Percentiles rank a stretch among this genome's conserved stretches.
These are phyloP conservation scores for Hydnomerulius pinastri DNA, from an alignment of 768 basidiomycete species.

Conservation along the genomic window DNA sequence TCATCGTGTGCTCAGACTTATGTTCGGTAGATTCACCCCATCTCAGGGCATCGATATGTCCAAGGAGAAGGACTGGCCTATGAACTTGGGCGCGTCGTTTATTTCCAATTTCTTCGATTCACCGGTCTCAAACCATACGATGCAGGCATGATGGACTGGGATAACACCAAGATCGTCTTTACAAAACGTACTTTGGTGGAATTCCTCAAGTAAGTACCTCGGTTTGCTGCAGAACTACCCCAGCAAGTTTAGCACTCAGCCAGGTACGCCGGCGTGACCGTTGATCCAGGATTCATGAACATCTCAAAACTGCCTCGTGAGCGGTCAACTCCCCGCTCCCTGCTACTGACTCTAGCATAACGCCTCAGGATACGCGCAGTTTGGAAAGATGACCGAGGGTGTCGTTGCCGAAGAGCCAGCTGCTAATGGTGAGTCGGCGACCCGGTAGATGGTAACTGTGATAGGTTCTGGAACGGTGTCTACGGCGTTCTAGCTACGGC, in stretches of 20 bases:
- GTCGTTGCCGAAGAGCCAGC: slow-evolving; percentile 29
- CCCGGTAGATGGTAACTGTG: slow-evolving; percentile 14
- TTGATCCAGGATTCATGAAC: slow-evolving; percentile 74
- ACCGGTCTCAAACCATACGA: not conserved
- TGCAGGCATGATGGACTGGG: slow-evolving; percentile 81
- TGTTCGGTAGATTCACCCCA: slow-evolving; percentile 54
- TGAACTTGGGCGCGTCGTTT: slow-evolving; percentile 54
- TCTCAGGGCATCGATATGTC: slow-evolving; percentile 55
- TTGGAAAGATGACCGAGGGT: slow-evolving; percentile 50
- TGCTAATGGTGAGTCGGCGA: slow-evolving; percentile 14
- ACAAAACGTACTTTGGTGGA: slow-evolving; percentile 77
- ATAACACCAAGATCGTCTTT: slow-evolving; percentile 72
- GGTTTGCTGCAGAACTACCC: slow-evolving; percentile 1
- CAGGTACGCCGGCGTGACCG: slow-evolving; percentile 74
- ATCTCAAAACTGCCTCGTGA: slow-evolving; percentile 76
- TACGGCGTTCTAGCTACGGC: slow-evolving; percentile 5
- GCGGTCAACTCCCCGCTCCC: slow-evolving; percentile 9
- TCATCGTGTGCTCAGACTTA: slow-evolving; percentile 1
- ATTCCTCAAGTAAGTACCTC: slow-evolving; percentile 63
- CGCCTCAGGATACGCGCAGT: slow-evolving; percentile 65
- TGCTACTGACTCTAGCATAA: not conserved
- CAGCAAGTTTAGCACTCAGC: slow-evolving; percentile 26
- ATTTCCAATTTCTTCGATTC: not conserved
- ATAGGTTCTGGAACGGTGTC: slow-evolving; percentile 4
- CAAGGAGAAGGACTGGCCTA: slow-evolving; percentile 75